A percentile compares a stretch with the other conserved stretches of the same genome.
Evolutionary conservation across 371 early-diverging fungal genomes (phyloP).

Genomic region (Mucor velutinosus): DNA sequence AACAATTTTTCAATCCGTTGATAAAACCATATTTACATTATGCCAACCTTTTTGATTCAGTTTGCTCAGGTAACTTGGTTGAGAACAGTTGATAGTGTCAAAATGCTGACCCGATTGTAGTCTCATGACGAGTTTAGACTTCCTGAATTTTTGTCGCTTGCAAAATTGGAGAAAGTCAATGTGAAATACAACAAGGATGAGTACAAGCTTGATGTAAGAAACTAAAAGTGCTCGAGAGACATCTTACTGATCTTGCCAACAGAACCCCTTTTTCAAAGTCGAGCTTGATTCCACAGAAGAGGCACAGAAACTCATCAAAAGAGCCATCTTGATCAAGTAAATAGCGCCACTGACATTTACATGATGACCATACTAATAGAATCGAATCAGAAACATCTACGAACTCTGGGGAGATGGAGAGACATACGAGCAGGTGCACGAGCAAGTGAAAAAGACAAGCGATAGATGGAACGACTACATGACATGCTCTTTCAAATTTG

Average conservation of each 20-base stretch:
- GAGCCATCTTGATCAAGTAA: conserved; percentile 88
- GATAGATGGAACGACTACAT: conserved; percentile 69
- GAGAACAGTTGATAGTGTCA: neutral
- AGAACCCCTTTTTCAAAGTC: conserved; percentile 83
- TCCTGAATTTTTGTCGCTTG: conserved; percentile 82
- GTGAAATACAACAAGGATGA: conserved; percentile 55
- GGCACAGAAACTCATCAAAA: conserved; percentile 74
- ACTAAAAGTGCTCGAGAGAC: neutral
- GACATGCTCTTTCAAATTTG: conserved; percentile 79
- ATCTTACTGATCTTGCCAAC: neutral
- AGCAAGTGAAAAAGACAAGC: conserved; percentile 54
- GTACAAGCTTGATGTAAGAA: conserved; percentile 58
- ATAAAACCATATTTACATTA: conserved; percentile 2
- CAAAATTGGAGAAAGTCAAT: conserved; percentile 69
- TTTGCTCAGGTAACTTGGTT: conserved; percentile 43
- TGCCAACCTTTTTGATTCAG: conserved; percentile 47
- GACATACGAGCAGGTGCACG: conserved; percentile 67
- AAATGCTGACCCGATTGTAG: conserved; percentile 15
- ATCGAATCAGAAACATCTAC: conserved; percentile 60
- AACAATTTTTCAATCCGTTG: neutral
- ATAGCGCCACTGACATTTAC: neutral
- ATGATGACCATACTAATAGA: neutral
- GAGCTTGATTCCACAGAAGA: conserved; percentile 69
- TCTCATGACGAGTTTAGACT: conserved; percentile 74
- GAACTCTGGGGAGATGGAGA: conserved; percentile 79